Conservation (phyloP, 768 basidiomycete species). For the Leccinum barrowsii region DNA sequence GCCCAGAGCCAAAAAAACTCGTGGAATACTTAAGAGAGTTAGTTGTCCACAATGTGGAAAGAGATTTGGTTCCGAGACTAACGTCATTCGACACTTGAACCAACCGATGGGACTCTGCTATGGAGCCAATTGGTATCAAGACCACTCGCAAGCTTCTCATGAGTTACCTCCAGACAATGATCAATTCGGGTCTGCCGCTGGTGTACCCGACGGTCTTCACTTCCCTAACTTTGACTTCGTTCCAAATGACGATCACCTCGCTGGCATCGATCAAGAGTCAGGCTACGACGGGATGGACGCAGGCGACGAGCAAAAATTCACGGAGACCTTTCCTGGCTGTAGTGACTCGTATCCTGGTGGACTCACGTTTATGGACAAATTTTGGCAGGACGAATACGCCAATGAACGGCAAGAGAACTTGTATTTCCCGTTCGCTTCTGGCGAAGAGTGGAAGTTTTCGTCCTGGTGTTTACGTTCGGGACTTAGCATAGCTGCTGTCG, state of each 20-base stretch:
- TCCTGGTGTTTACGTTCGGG: too few species aligned
- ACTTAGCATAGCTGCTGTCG: too few species aligned
- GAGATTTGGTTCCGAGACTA: slow-evolving; percentile 4
- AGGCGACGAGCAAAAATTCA: too few species aligned
- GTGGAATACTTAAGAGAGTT: neutral
- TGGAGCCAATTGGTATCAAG: neutral
- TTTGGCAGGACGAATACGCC: too few species aligned
- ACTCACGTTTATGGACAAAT: too few species aligned
- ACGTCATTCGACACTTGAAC: slow-evolving; percentile 1
- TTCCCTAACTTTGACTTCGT: too few species aligned
- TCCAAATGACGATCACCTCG: neutral
- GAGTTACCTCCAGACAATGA: neutral
- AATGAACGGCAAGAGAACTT: too few species aligned
- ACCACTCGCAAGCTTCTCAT: neutral
- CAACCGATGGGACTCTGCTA: neutral
- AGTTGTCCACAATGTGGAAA: neutral
- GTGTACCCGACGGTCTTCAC: too few species aligned
- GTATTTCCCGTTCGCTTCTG: too few species aligned
- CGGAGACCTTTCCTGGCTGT: too few species aligned
- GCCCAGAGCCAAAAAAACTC: neutral
- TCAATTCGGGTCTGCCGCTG: neutral
- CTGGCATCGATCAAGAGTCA: neutral
- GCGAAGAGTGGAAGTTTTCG: too few species aligned
- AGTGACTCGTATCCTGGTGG: too few species aligned
- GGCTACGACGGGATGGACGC: neutral